Evolutionary conservation across 495 filamentous ascomycete species (phyloP).

Genomic region (Glutinoglossum americanum): DNA sequence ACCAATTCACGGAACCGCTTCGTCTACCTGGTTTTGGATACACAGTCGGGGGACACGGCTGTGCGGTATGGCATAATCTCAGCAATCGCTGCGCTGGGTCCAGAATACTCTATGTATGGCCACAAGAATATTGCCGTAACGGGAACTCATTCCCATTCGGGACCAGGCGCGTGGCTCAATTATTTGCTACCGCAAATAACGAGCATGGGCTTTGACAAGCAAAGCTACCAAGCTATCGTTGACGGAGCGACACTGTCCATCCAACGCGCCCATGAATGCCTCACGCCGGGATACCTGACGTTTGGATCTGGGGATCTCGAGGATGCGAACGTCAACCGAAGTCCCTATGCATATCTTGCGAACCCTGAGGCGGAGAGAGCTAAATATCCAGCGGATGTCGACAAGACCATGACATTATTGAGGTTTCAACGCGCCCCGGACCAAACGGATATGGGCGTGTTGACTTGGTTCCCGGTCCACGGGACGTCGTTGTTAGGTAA

Average conservation of each 20-base stretch:
- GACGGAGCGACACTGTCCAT: constrained; percentile 71
- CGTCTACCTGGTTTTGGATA: constrained; percentile 75
- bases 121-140: constrained; percentile 77
- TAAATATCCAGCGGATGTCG: constrained; percentile 53
- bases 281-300: constrained; percentile 48
- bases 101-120: constrained; percentile 50
- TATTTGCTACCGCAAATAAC: constrained; percentile 92
- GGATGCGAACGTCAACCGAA: constrained; percentile 80
- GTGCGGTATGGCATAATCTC: constrained; percentile 68
- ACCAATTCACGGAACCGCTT: constrained; percentile 48
- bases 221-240: constrained; percentile 78
- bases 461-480: constrained; percentile 91
- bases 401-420: constrained; percentile 69
- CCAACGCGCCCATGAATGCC: constrained; percentile 52
- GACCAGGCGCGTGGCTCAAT: constrained; percentile 86
- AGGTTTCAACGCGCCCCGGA: constrained; percentile 55
- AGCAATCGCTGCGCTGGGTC: constrained; percentile 41
- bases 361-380: constrained; percentile 66
- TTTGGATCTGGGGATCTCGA: constrained; percentile 51
- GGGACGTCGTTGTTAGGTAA: constrained; percentile 84
- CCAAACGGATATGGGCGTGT: constrained; percentile 49
- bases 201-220: constrained; percentile 68
- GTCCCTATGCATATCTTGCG: constrained; percentile 73
- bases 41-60: constrained; percentile 78
- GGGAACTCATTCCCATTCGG: constrained; percentile 85